Conservation (phyloP, 2,329 filamentous ascomycete species). For the Camillea tinctor region DNA sequence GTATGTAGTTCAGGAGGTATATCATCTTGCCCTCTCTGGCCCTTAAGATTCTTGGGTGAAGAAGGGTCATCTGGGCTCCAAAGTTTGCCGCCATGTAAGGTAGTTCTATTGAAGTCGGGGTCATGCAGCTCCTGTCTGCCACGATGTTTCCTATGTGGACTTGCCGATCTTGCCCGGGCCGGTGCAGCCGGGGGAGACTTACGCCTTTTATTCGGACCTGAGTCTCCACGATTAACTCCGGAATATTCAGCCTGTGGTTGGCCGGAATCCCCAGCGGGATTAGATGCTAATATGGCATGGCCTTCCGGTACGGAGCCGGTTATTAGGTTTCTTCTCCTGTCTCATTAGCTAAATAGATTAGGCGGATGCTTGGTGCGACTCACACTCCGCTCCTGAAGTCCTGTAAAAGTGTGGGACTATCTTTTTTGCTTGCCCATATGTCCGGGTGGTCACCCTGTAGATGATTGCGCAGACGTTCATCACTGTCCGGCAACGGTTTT, state of each 20-base stretch:
- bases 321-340: background rate
- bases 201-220: constrained; percentile 16
- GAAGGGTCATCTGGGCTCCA: constrained; percentile 24
- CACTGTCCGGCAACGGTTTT: constrained; percentile 5
- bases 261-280: constrained; percentile 6
- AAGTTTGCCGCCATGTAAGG: constrained; percentile 20
- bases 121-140: constrained; percentile 19
- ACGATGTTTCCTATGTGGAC: constrained; percentile 22
- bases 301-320: background rate
- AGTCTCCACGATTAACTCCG: constrained; percentile 6
- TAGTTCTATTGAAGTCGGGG: constrained; percentile 21
- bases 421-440: constrained; percentile 4
- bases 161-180: constrained; percentile 16
- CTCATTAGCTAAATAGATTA: background rate
- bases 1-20: constrained; percentile 14
- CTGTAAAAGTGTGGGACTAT: constrained; percentile 9
- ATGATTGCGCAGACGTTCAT: constrained; percentile 3
- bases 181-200: constrained; percentile 20
- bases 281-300: background rate
- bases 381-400: constrained; percentile 14
- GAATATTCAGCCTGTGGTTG: constrained; percentile 2
- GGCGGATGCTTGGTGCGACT: background rate
- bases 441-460: constrained; percentile 9
- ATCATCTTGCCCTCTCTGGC: constrained; percentile 10
- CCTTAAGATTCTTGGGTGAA: constrained; percentile 6